These are phyloP conservation scores for Xylariaceae sp. DNA, from an alignment of 2,329 filamentous ascomycete species.

Conservation along the genomic window DNA sequence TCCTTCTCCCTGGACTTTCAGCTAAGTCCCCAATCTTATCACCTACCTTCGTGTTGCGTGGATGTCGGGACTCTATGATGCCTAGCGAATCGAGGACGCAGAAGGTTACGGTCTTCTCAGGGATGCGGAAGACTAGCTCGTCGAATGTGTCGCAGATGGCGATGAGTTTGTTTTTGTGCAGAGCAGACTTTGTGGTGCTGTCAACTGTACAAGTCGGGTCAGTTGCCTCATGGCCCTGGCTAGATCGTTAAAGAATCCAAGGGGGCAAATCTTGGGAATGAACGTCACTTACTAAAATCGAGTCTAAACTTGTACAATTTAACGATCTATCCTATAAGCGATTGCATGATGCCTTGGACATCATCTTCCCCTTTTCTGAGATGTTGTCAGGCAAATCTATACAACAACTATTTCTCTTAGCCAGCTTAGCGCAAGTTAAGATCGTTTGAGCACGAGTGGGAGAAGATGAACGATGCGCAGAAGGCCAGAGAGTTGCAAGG, in stretches of 20 bases:
- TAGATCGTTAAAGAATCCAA: too few relatives aligned
- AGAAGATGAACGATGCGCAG: conserved; percentile 3
- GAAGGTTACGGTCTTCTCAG: conserved; percentile 6
- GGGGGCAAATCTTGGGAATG: too few relatives aligned
- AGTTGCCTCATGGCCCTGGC: too few relatives aligned
- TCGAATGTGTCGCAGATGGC: conserved; percentile 12
- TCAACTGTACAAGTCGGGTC: too few relatives aligned
- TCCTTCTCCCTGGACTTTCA: too few relatives aligned
- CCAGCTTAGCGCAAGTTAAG: conserved; percentile 11
- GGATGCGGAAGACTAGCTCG: conserved; percentile 9
- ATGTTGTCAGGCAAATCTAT: conserved; percentile 11
- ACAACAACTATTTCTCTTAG: conserved; percentile 10
- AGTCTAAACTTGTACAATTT: conserved; percentile 8
- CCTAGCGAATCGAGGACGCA: conserved; percentile 10
- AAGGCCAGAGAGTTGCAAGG: conserved; percentile 5
- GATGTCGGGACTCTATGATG: conserved; percentile 7
- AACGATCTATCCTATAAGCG: conserved; percentile 13
- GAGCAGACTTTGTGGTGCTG: conserved; percentile 4
- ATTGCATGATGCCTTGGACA: conserved; percentile 10
- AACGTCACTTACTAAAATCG: conserved; percentile 13
- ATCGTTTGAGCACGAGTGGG: conserved; percentile 6
- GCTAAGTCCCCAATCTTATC: too few relatives aligned
- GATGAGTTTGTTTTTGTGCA: conserved; percentile 6
- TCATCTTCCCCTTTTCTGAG: conserved; percentile 8
- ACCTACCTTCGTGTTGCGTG: too few relatives aligned